Evolutionary conservation across 768 basidiomycete genomes (phyloP).

Genomic region (Chalciporus piperatus): DNA sequence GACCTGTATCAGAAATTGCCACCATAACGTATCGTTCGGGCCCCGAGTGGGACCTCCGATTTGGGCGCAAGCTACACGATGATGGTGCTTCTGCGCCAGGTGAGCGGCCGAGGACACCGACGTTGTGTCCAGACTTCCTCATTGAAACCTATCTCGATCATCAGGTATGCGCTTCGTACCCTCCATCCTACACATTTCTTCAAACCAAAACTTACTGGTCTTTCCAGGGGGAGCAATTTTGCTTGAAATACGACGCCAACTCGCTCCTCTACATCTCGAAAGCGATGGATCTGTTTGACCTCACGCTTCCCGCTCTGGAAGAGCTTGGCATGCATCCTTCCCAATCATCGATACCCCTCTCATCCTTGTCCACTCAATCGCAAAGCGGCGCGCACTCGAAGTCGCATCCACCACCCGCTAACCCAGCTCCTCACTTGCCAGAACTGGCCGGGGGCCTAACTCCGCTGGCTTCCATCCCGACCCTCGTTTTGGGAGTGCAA

Average conservation of each 20-base stretch:
- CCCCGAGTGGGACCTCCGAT: slow-evolving; percentile 99
- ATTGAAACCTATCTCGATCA: slow-evolving; percentile 99
- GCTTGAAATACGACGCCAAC: slow-evolving; percentile 98
- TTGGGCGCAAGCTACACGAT: slow-evolving; percentile 71
- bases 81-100: slow-evolving; percentile 9
- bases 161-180: slow-evolving; percentile 44
- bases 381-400: slow-evolving; percentile 53
- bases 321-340: slow-evolving; percentile 55
- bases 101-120: slow-evolving; percentile 45
- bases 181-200: neutral
- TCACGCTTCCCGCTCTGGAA: slow-evolving; percentile 75
- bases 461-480: slow-evolving; percentile 74
- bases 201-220: neutral
- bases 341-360: slow-evolving; percentile 15
- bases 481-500: slow-evolving; percentile 89
- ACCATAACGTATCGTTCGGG: slow-evolving; percentile 99
- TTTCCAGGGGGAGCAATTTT: slow-evolving; percentile 87
- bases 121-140: slow-evolving; percentile 93
- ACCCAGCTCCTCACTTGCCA: slow-evolving; percentile 70
- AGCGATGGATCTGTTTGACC: slow-evolving; percentile 99
- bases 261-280: slow-evolving; percentile 98
- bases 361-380: slow-evolving; percentile 15
- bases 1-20: slow-evolving; percentile 73
- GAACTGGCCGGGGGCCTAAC: slow-evolving; percentile 76
- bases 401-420: slow-evolving; percentile 68